Evolutionary conservation across 805 yeast genomes (phyloP).

Genomic region (Sungouiozyma intestinalis): DNA sequence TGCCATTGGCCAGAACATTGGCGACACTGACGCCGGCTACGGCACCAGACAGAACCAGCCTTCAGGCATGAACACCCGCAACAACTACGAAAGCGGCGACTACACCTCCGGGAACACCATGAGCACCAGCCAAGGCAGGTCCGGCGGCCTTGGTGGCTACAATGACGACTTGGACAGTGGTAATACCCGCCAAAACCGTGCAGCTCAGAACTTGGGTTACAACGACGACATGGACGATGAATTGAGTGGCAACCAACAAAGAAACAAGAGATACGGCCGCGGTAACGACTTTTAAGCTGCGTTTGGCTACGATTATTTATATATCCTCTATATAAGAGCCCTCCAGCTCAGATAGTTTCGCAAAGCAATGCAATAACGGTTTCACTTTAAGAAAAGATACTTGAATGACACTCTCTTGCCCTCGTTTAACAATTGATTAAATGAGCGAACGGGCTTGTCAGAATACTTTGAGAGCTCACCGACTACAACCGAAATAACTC

Average conservation of each 20-base stretch:
- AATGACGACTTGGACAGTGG: slow-evolving; percentile 1
- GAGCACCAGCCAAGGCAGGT: slow-evolving; percentile 4
- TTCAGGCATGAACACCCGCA: background rate
- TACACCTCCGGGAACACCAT: background rate
- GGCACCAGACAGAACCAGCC: background rate
- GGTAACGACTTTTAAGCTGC: slow-evolving; percentile 1
- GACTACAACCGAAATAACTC: too few relatives aligned
- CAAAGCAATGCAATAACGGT: background rate
- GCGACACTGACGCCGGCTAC: background rate
- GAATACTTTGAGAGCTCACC: too few relatives aligned
- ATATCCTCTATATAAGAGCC: background rate
- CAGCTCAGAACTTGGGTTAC: background rate
- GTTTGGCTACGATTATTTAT: background rate
- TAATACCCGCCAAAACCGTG: background rate
- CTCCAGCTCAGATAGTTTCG: background rate
- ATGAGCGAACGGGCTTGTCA: too few relatives aligned
- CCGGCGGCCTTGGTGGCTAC: slow-evolving; percentile 2
- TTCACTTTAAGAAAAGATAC: too few relatives aligned
- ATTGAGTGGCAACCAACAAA: background rate
- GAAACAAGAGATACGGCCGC: background rate
- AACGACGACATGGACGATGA: background rate
- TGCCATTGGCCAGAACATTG: background rate
- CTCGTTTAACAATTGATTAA: too few relatives aligned
- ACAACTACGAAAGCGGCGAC: background rate
- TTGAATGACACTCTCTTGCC: too few relatives aligned